phyloP scores from a whole-genome alignment of 1,284 basidiomycete genomes.

The Meripilus lineatus region DNA sequence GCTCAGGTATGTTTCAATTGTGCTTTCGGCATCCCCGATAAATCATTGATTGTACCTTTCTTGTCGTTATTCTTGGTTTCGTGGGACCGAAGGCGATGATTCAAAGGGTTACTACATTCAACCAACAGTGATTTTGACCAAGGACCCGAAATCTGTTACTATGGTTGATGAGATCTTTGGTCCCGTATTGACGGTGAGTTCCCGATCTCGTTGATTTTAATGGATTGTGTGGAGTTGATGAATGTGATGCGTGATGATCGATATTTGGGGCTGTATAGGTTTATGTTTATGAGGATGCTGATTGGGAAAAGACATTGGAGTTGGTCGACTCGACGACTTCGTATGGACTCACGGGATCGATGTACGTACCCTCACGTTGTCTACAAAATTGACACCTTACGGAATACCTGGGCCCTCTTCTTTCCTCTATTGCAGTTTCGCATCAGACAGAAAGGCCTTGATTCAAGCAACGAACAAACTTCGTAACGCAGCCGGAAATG shows the following conservation, averaged over 20 bases:
- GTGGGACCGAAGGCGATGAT: slow-evolving; percentile 86
- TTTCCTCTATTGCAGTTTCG: slow-evolving; percentile 61
- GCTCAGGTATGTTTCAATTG: slow-evolving; percentile 59
- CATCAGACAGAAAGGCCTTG: slow-evolving; percentile 74
- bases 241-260: not conserved
- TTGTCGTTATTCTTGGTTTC: slow-evolving; percentile 9
- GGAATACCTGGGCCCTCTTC: not conserved
- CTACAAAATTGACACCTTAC: not conserved
- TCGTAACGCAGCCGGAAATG: slow-evolving; percentile 84
- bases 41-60: not conserved
- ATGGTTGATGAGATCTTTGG: slow-evolving; percentile 98
- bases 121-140: slow-evolving; percentile 93
- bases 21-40: not conserved
- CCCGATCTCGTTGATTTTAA: slow-evolving; percentile 7
- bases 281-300: slow-evolving; percentile 81
- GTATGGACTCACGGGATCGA: slow-evolving; percentile 89
- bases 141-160: slow-evolving; percentile 87
- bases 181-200: slow-evolving; percentile 84
- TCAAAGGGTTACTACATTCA: slow-evolving; percentile 93
- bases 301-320: slow-evolving; percentile 83
- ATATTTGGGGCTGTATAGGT: slow-evolving; percentile 40
- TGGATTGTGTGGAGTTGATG: not conserved
- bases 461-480: slow-evolving; percentile 73
- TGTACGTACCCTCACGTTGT: slow-evolving; percentile 48
- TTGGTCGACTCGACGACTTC: slow-evolving; percentile 84